phyloP scores from a whole-genome alignment of 768 basidiomycete species.

The Lactifluus pinguis region DNA sequence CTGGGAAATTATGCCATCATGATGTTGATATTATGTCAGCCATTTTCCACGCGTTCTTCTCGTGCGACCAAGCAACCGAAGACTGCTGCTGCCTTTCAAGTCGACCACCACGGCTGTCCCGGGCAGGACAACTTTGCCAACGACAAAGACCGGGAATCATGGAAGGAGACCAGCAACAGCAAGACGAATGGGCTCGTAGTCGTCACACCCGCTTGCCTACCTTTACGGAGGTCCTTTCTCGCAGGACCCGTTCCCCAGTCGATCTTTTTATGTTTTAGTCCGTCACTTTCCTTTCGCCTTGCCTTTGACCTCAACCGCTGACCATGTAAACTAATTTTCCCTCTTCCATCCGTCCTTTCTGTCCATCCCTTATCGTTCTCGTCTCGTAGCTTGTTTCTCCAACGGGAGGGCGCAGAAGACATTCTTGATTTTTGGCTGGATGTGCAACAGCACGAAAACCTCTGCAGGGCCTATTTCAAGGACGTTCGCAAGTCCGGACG shows the following conservation, averaged over 20 bases:
- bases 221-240: constrained; percentile 83
- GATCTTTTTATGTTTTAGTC: constrained; percentile 99
- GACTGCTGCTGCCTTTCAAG: not conserved
- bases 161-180: constrained; percentile 30
- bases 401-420: constrained; percentile 93
- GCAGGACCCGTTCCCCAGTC: constrained; percentile 87
- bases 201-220: constrained; percentile 76
- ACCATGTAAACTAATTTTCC: not conserved
- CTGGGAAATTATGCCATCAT: not conserved
- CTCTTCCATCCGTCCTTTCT: not conserved
- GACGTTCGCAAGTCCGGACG: constrained; percentile 93
- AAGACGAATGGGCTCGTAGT: constrained; percentile 67
- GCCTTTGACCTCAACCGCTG: constrained; percentile 6
- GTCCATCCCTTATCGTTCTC: not conserved
- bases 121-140: not conserved
- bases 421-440: constrained; percentile 98
- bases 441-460: constrained; percentile 97
- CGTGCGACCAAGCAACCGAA: not conserved
- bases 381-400: constrained; percentile 73
- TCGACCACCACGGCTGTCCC: not conserved
- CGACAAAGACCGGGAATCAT: constrained; percentile 18
- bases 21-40: constrained; percentile 12
- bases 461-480: constrained; percentile 98
- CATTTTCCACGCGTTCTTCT: not conserved
- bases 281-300: constrained; percentile 30